These are phyloP conservation scores for Lecanicillium sp. DNA, from an alignment of 2,329 filamentous ascomycete species.

Conservation along the genomic window DNA sequence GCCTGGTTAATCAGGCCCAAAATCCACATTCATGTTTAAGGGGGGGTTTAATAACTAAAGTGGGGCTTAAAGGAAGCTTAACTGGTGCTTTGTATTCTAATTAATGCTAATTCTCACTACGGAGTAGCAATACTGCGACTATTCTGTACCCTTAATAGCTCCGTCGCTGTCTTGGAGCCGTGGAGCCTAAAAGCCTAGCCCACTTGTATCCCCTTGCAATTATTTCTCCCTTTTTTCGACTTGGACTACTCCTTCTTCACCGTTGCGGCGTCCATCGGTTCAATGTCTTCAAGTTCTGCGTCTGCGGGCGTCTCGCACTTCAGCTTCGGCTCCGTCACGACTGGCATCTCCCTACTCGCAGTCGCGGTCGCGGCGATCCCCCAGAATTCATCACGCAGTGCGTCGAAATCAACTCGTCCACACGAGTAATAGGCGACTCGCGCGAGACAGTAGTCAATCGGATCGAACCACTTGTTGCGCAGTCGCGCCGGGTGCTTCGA, in stretches of 20 bases:
- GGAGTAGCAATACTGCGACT: no score
- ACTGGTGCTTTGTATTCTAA: no score
- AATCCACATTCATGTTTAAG: neutral
- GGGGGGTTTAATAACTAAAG: neutral
- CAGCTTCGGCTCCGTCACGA: neutral
- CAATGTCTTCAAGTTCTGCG: neutral
- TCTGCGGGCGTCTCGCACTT: neutral
- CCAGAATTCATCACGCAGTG: conserved; percentile 6
- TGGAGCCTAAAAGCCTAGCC: no score
- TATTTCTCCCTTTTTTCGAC: neutral
- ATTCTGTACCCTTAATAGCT: no score
- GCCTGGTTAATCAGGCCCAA: neutral
- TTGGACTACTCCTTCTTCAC: neutral
- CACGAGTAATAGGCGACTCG: conserved; percentile 5
- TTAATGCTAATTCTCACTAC: neutral
- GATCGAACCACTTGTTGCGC: conserved; percentile 14
- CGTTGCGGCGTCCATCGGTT: neutral
- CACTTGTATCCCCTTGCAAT: no score
- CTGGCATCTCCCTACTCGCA: no score
- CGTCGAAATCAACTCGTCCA: neutral
- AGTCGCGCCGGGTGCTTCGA: conserved; percentile 7
- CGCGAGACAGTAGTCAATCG: conserved; percentile 15
- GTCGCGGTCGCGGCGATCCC: neutral
- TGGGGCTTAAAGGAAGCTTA: no score
- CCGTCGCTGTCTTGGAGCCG: no score